Evolutionary conservation across 2,329 filamentous ascomycete genomes (phyloP).

Genomic region (Colletotrichum echinochloae): DNA sequence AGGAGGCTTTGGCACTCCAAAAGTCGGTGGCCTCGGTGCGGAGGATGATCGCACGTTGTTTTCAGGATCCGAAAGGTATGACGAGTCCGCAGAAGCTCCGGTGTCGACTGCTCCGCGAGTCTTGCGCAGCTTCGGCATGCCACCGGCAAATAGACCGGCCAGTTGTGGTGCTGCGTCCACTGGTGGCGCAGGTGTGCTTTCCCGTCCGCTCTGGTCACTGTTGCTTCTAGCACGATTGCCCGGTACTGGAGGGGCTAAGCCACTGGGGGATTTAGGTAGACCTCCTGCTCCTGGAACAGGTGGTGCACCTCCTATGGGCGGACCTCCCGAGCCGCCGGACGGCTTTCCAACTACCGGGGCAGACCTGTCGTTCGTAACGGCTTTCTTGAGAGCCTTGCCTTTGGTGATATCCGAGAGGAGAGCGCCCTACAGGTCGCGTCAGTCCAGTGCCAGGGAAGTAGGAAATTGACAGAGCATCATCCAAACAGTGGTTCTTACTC

Average conservation of each 20-base stretch:
- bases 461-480: background rate
- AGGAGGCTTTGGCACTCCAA: slow-evolving; percentile 70
- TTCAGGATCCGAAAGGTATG: slow-evolving; percentile 87
- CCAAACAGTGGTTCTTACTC: slow-evolving; percentile 64
- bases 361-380: slow-evolving; percentile 92
- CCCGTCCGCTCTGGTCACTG: slow-evolving; percentile 75
- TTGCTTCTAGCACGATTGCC: slow-evolving; percentile 82
- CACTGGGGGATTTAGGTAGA: slow-evolving; percentile 65
- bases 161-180: slow-evolving; percentile 80
- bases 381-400: slow-evolving; percentile 83
- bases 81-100: slow-evolving; percentile 68
- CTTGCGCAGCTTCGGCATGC: slow-evolving; percentile 95
- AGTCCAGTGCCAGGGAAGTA: slow-evolving; percentile 4
- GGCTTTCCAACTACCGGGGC: slow-evolving; percentile 75
- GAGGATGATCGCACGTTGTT: slow-evolving; percentile 57
- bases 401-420: slow-evolving; percentile 90
- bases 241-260: slow-evolving; percentile 78
- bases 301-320: slow-evolving; percentile 79
- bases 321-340: slow-evolving; percentile 66
- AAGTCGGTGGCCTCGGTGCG: slow-evolving; percentile 65
- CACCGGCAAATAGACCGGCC: slow-evolving; percentile 88
- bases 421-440: slow-evolving; percentile 72
- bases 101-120: slow-evolving; percentile 84
- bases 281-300: slow-evolving; percentile 75
- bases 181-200: slow-evolving; percentile 53